Evolutionary conservation across 2,329 filamentous ascomycete genomes (phyloP).

Genomic region (Aureobasidium mangrovei): DNA sequence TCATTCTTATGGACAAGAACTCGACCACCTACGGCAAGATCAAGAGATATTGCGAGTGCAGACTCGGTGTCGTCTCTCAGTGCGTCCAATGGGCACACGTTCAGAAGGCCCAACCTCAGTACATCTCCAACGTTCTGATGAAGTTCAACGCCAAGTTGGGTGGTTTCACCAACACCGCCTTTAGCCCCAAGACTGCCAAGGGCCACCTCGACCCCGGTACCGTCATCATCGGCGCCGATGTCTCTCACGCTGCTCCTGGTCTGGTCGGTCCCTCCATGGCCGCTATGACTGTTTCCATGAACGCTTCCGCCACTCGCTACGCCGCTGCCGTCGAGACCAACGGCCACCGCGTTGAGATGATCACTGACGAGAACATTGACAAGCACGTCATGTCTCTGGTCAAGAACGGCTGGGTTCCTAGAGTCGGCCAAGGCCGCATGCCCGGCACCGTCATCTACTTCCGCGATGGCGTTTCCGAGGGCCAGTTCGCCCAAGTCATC

Average conservation of each 20-base stretch:
- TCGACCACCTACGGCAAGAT: constrained; percentile 67
- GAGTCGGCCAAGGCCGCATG: constrained; percentile 42
- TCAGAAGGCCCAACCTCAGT: constrained; percentile 62
- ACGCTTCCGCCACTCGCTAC: constrained; percentile 64
- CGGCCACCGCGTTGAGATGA: constrained; percentile 70
- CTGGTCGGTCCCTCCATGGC: constrained; percentile 64
- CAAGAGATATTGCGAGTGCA: constrained; percentile 83
- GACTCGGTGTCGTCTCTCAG: constrained; percentile 75
- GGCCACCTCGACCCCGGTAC: constrained; percentile 45
- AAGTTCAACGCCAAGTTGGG: constrained; percentile 96
- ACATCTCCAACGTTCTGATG: constrained; percentile 89
- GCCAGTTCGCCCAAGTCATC: constrained; percentile 73
- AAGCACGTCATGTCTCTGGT: constrained; percentile 57
- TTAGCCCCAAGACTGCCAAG: constrained; percentile 25
- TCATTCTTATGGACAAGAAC: constrained; percentile 65
- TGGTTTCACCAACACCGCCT: constrained; percentile 57
- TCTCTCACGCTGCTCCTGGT: constrained; percentile 73
- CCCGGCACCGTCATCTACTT: constrained; percentile 83
- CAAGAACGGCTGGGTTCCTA: constrained; percentile 51
- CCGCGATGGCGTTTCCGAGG: constrained; percentile 84
- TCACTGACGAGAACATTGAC: constrained; percentile 60
- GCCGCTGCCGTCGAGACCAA: constrained; percentile 75
- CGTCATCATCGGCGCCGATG: constrained; percentile 83
- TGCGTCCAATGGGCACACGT: constrained; percentile 68
- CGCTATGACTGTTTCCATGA: constrained; percentile 74